Evolutionary conservation across 352 stramenopile species (phyloP).

Genomic region (Phytophthora vignae): DNA sequence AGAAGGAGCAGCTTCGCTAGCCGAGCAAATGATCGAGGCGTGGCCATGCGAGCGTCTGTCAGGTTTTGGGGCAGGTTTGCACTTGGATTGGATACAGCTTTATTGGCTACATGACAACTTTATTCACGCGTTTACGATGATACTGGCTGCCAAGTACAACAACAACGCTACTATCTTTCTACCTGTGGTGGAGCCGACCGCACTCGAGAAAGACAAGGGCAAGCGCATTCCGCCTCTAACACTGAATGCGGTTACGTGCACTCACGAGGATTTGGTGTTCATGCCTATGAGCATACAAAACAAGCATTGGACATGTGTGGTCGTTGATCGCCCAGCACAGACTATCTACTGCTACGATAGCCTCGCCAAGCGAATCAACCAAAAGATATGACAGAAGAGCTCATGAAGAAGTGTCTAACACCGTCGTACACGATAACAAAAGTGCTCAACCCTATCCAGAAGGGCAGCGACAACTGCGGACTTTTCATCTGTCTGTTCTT

Average conservation of each 20-base stretch:
- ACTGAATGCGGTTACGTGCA: not conserved
- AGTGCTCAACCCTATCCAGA: not conserved
- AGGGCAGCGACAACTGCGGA: not conserved
- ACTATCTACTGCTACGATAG: conserved; percentile 19
- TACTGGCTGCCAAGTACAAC: conserved; percentile 3
- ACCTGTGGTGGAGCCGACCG: not conserved
- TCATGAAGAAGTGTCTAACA: not conserved
- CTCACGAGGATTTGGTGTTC: not conserved
- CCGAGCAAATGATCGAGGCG: not conserved
- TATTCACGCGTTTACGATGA: not conserved
- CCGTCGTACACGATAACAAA: not conserved
- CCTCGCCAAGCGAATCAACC: conserved; percentile 8
- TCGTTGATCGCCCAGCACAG: not conserved
- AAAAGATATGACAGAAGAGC: conserved; percentile 1
- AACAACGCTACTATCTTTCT: conserved; percentile 1
- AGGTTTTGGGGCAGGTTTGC: conserved; percentile 4
- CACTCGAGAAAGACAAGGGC: not conserved
- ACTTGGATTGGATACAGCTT: conserved; percentile 8
- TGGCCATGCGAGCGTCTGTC: not conserved
- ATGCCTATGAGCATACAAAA: conserved; percentile 5
- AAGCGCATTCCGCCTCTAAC: not conserved
- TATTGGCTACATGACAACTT: conserved; percentile 15
- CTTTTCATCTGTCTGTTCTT: not conserved
- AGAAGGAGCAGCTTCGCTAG: not conserved
- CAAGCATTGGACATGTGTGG: conserved; percentile 1